Base-by-base conservation (phyloP, 805 yeast genomes). In the Monosporozyma aquatica region DNA sequence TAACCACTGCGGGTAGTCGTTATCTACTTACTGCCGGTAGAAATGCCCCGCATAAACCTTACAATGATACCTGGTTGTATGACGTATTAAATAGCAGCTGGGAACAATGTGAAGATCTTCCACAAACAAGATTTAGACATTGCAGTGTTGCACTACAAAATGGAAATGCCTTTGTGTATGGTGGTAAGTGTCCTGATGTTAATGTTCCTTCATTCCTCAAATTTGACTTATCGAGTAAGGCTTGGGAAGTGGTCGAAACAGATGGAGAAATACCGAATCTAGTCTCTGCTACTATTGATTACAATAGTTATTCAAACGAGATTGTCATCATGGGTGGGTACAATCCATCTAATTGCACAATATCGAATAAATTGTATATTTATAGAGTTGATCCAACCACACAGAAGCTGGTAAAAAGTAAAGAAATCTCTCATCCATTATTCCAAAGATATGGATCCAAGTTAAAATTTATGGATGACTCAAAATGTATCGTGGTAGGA, bases 21-120 rank as follows among this genome's bases (percentile, higher is more conserved):
- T 33, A 26, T 0, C 42, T 80, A 1, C 47, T 81, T 3, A 61
- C 75, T 26, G 94, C 92, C 3, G 95, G 95, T 3, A 69, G 94
- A 46, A 61, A 70, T 2, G 69, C 76, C 1, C 94, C 95, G 0
- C 70, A 72, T 2, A 55, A 58, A 8, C 61, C 67, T 0, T 55
- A 74, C 20, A 24, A 51, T 5, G 80, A 75, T 38, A 54, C 64
- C 24, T 76, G 78, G 76, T 40, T 58, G 4, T 53, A 70, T 5
- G 30, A 44, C 38, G 14, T 28, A 8, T 30, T 27, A 2, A 27
- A 39, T 3, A 33, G 39, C 5, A 23, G 37, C 28, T 81, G 87
- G 87, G 40, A 34, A 1, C 43, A 54, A 35, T 46, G 63, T 1
- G 54, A 56, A 0, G 53, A 62, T 6, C 47, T 81, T 26, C 75